A percentile compares a stretch with the other conserved stretches of the same genome.
Evolutionary conservation across 208 protist species (phyloP).

Genomic region (Leishmania martiniquensis): DNA sequence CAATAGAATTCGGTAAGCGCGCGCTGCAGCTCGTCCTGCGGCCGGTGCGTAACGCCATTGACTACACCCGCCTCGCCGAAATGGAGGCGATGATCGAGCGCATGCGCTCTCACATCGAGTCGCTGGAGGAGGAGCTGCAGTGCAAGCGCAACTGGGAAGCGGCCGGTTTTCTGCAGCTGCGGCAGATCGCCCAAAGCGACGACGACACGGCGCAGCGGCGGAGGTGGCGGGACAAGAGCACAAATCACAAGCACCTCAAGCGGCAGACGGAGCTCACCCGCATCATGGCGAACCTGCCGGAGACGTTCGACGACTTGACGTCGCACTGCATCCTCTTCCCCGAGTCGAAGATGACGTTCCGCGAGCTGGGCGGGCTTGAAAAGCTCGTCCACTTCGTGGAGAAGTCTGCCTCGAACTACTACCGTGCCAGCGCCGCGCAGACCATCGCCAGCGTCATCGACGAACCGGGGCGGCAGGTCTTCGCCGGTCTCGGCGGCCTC

Average conservation of each 20-base stretch:
- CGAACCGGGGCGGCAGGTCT: slow-evolving; percentile 69
- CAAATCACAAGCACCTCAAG: slow-evolving; percentile 64
- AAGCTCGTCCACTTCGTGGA: slow-evolving; percentile 85
- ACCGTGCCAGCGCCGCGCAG: slow-evolving; percentile 87
- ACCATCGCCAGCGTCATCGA: slow-evolving; percentile 90
- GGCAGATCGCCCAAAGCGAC: slow-evolving; percentile 66
- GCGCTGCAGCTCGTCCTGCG: slow-evolving; percentile 87
- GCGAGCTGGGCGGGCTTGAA: slow-evolving; percentile 84
- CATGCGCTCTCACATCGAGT: slow-evolving; percentile 88
- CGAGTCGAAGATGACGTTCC: slow-evolving; percentile 79
- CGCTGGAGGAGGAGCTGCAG: slow-evolving; percentile 78
- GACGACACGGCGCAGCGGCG: slow-evolving; percentile 23
- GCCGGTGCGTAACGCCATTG: slow-evolving; percentile 90
- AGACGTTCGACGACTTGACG: slow-evolving; percentile 92
- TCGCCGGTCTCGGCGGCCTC: slow-evolving; percentile 69
- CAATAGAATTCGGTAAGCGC: slow-evolving; percentile 92
- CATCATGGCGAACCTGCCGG: slow-evolving; percentile 90
- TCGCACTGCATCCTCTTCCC: slow-evolving; percentile 92
- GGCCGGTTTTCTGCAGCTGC: slow-evolving; percentile 81
- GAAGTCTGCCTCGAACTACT: slow-evolving; percentile 78
- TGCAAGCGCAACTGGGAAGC: slow-evolving; percentile 62
- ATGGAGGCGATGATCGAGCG: slow-evolving; percentile 94
- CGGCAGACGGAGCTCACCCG: slow-evolving; percentile 85
- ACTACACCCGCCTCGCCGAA: slow-evolving; percentile 91
- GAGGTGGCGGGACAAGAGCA: slow-evolving; percentile 19